These are phyloP conservation scores for Colletotrichum lindemuthianum DNA, from an alignment of 2,329 filamentous ascomycete species.

Conservation along the genomic window DNA sequence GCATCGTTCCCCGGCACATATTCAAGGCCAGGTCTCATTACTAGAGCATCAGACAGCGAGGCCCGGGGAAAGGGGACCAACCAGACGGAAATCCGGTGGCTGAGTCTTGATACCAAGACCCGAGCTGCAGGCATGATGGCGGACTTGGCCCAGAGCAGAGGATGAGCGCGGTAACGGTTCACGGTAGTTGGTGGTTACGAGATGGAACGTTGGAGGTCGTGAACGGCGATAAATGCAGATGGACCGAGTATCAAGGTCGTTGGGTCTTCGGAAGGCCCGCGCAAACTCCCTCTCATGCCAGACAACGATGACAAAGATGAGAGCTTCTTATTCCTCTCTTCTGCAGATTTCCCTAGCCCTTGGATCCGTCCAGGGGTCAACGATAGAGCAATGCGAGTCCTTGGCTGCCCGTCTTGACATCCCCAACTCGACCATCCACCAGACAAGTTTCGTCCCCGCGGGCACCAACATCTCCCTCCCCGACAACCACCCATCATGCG, in stretches of 20 bases:
- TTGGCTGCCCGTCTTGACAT: constrained; percentile 23
- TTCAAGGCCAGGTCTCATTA: background rate
- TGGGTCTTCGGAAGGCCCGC: no score
- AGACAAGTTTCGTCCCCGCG: constrained; percentile 22
- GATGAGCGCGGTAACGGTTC: constrained; percentile 15
- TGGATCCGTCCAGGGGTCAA: constrained; percentile 1
- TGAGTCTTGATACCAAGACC: background rate
- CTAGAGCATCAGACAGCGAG: background rate
- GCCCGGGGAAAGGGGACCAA: background rate
- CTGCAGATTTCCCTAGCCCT: background rate
- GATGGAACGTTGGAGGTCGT: background rate
- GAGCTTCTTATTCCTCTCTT: background rate
- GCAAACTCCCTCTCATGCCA: no score
- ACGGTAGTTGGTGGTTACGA: constrained; percentile 27
- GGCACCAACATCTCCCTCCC: constrained; percentile 47
- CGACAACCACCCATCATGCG: constrained; percentile 48
- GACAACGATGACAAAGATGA: constrained; percentile 1
- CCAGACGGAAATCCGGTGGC: constrained; percentile 10
- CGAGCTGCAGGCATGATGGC: constrained; percentile 4
- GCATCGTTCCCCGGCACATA: background rate
- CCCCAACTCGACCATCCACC: constrained; percentile 41
- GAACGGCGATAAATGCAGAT: background rate
- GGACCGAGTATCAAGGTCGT: background rate
- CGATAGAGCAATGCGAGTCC: constrained; percentile 4
- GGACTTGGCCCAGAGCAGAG: background rate